Evolutionary conservation across 257 asterid genomes (phyloP).

Genomic region (Echium plantagineum): DNA sequence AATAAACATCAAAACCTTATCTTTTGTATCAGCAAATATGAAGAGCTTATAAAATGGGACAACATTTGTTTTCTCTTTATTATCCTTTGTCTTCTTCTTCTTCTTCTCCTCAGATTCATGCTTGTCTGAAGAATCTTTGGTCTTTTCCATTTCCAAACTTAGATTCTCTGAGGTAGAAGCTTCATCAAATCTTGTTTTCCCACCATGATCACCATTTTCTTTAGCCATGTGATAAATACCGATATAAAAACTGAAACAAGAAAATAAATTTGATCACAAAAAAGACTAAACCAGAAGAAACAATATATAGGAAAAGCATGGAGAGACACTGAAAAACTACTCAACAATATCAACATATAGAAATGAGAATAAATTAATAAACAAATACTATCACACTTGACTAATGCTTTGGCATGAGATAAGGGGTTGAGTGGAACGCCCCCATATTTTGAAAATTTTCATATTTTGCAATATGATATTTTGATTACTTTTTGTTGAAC

Average conservation of each 20-base stretch:
- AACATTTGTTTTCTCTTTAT: constrained; percentile 12
- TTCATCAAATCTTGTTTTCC: constrained; percentile 16
- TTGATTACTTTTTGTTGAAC: too few species aligned
- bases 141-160: constrained; percentile 2
- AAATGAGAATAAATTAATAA: too few species aligned
- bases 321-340: too few species aligned
- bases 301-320: too few species aligned
- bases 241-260: not conserved
- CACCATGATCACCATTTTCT: constrained; percentile 12
- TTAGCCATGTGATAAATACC: constrained; percentile 2
- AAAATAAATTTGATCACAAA: too few species aligned
- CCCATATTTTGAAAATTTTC: not conserved
- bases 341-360: too few species aligned
- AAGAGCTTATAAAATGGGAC: constrained; percentile 73
- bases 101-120: constrained; percentile 6
- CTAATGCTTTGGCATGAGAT: too few species aligned
- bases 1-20: constrained; percentile 42
- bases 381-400: too few species aligned
- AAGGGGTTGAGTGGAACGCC: too few species aligned
- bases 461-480: too few species aligned
- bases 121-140: constrained; percentile 4
- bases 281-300: too few species aligned
- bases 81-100: constrained; percentile 9
- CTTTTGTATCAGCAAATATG: constrained; percentile 48
- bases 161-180: constrained; percentile 18